Evolutionary conservation across 1,284 basidiomycete genomes (phyloP), one percentile per base, ranked within the genome.

Genomic region (Earliella scabrosa): DNA sequence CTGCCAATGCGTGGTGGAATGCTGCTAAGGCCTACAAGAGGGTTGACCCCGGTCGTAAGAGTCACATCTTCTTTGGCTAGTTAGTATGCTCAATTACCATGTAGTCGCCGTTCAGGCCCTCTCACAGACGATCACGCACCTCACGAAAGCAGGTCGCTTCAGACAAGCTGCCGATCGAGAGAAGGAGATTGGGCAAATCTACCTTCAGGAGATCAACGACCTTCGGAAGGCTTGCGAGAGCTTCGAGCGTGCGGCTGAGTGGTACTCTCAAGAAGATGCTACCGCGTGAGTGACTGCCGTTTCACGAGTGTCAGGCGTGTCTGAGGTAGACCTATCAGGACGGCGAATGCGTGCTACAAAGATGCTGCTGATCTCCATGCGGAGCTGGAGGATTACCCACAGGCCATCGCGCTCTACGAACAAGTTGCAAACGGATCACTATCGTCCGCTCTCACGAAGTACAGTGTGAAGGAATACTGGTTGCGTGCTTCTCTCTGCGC

Each of bases 401-500:
- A 87, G 59, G 95, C 97, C 3, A 94, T 98, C 66, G 82, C 88
- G 60, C 87, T 88, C 59, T 98, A 97, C 70, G 90, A 94, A 68
- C 87, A 92, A 67, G 95, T 99, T 43, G 97, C 96, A 2, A 83
- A 91, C 61, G 88, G 92, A 73, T 93, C 91, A 16, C 77, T 99
- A 45, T 79, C 79, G 2, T 95, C 91, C 49, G 81, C 90, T 18
- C 77, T 99, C 65, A 99, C 97, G n/a, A 95, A 95, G 74, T 99
- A 98, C 78, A 95, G 92, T 61, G 97, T 98, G 66, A 99, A 98
- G 77, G 97, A 99, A 68, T 98, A 97, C 72, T 98, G 95, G 89
- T 80, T 99, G 41, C 85, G 89, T 65, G 85, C 95, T 2, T 87
- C 87, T 31, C 76, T 99, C 24, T 99, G 97, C 71, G 92, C 92